Base-by-base conservation (phyloP, 202 grass and related monocot genomes). In the Hordeum pubiflorum region DNA sequence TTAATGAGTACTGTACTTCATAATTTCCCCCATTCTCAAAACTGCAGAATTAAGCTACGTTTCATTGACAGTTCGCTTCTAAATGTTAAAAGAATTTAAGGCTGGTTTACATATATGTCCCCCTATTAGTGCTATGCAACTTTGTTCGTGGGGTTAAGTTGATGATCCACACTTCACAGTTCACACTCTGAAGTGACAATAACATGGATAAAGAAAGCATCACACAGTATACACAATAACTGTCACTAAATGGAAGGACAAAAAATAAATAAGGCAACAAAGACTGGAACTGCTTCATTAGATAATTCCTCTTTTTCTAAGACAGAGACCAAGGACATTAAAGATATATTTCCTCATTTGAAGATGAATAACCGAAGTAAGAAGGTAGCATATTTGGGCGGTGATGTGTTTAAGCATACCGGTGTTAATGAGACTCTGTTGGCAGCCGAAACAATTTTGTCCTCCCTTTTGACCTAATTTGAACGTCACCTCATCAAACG, bases 401-500 rank as follows among this genome's bases (percentile, higher is more conserved):
- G 58, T 43, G 72, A 62, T 43, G 41, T 74, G 69, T 44, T 66
- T 80, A 38, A 74, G 34, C 82, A 83, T 87, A 99, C 96, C 92
- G 34, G 88, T 79, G 72, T 73, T 91, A 77, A 86, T 87, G 63
- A 99, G 83, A 79, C 85, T 93, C 78, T 91, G 92, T 40, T 93
- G 90, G 66, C 96, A 99, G 31, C 92, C 78, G 13, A 87, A 99
- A 85, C 90, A 99, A 79, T 69, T 91, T 69, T 90, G 90, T 9
- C 74, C 82, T 84, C 90, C 84, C 86, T 91, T 96, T 83, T 99
- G 90, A 82, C 85, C 89, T 54, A 82, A 43, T 82, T 87, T 91
- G 67, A 87, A 86, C 9, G 89, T 85, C n/a, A 93, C 91, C 78
- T 99, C 96, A 91, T 99, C 87, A 62, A 96, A 99, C 9, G 89